Percentiles rank a stretch among this genome's conserved stretches.
Evolutionary conservation across 768 basidiomycete genomes (phyloP).

Genomic region (Gloeophyllum trabeum): DNA sequence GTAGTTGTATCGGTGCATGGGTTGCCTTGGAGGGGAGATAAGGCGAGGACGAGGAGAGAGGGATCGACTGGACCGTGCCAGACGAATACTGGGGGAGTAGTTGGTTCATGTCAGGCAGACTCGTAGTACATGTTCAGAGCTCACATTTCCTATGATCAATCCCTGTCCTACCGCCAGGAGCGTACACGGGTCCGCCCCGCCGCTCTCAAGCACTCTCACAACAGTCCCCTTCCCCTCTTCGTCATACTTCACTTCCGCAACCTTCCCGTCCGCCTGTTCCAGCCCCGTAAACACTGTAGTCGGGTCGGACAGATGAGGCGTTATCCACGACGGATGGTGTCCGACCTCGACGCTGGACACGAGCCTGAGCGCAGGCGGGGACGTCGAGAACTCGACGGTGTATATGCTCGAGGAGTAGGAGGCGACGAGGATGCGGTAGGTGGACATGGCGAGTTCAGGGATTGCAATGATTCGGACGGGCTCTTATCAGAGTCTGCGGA

Average conservation of each 20-base stretch:
- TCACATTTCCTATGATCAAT: slow-evolving; percentile 61
- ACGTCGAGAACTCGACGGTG: slow-evolving; percentile 53
- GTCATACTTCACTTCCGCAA: slow-evolving; percentile 48
- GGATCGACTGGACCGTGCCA: slow-evolving; percentile 45
- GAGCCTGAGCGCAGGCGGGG: slow-evolving; percentile 29
- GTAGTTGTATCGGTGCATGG: slow-evolving; percentile 23
- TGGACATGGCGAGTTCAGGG: slow-evolving; percentile 8
- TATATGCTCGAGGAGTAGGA: slow-evolving; percentile 57
- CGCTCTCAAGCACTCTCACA: slow-evolving; percentile 36
- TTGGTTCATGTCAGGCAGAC: background rate
- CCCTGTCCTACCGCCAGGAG: slow-evolving; percentile 44
- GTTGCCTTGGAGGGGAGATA: slow-evolving; percentile 22
- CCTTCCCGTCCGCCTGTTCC: slow-evolving; percentile 56
- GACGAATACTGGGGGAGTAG: slow-evolving; percentile 46
- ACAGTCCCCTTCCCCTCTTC: slow-evolving; percentile 39
- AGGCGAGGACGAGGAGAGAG: slow-evolving; percentile 37
- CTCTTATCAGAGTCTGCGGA: no score
- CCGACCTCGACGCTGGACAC: slow-evolving; percentile 38
- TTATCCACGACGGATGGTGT: slow-evolving; percentile 69
- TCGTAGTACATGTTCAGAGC: slow-evolving; percentile 17
- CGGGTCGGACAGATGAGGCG: slow-evolving; percentile 41
- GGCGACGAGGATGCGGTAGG: slow-evolving; percentile 39
- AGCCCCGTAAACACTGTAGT: slow-evolving; percentile 56
- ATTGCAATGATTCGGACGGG: background rate
- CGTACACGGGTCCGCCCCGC: slow-evolving; percentile 56